Base-by-base conservation (phyloP, 2,329 filamentous ascomycete species). In the Ascomycota sp. region DNA sequence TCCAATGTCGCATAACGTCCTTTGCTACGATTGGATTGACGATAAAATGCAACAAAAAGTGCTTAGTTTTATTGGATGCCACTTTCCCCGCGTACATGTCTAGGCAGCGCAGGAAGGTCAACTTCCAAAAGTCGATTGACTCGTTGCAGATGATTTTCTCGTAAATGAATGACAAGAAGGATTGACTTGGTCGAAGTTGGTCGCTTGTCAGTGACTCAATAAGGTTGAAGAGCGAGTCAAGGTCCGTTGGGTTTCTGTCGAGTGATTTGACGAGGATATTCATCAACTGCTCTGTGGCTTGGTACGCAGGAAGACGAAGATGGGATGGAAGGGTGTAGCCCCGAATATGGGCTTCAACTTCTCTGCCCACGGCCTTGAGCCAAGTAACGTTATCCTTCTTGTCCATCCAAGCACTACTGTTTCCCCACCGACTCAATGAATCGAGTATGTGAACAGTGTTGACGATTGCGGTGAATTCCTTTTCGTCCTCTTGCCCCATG, bases 1-100 rank as follows among this genome's bases (percentile, higher is more conserved):
- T 64, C 64, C 81, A 89, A 34, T 78, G 75, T 17, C 76, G 72
- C 69, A 89, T 86, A 24, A 93, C 75, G 52, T 98, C 89, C 78
- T 86, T 93, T 3, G 86, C 85, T 32, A 99, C 69, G 24, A 95
- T 92, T 0, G 89, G 91, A 43, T 95, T 98, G 38, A 94, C 80
- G 21, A 98, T 66, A 48, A 93, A 75, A 47, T 82, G 82, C 46
- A 98, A 73, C 23, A 91, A 61, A 49, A 93, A 99, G 30, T 83
- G 78, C 52, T 98, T 98, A 27, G 81, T 80, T 56, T 78, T 85
- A 51, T 94, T 89, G 1, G 78, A 73, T 9, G 75, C 79, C 27
- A 62, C 69, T 44, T 76, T 81, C 29, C 74, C 69, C 6, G 79
- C 75, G 48, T 94, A 98, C 1, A 83, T 61, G 33, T 95, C 85